phyloP scores from a whole-genome alignment of 78 protist species.

The Speleostelium caveatum region DNA sequence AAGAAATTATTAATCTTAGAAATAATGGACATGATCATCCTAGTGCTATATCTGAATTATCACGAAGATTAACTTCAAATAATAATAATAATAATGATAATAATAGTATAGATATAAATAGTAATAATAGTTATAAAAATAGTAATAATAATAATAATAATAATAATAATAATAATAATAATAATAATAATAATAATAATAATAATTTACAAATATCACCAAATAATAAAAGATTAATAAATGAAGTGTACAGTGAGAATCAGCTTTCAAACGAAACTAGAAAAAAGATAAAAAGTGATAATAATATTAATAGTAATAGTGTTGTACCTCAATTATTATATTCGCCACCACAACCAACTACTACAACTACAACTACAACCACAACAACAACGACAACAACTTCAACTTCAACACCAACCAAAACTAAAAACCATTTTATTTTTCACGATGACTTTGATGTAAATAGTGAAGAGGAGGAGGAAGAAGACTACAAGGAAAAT shows the following conservation, averaged over 20 bases:
- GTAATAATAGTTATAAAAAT: neutral
- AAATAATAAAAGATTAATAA: neutral
- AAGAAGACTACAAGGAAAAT: too few species aligned
- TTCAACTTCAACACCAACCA: neutral
- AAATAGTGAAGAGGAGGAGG: too few species aligned
- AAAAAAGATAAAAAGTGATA: too few species aligned
- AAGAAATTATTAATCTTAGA: constrained; percentile 25
- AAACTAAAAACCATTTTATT: too few species aligned
- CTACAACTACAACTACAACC: neutral
- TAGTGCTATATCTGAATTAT: constrained; percentile 8
- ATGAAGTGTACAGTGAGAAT: neutral
- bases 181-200: constrained; percentile 20
- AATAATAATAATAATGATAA: neutral
- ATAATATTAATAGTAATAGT: too few species aligned
- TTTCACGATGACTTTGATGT: neutral
- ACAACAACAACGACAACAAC: neutral
- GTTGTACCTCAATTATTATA: neutral
- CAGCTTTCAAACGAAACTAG: neutral
- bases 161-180: constrained; percentile 18
- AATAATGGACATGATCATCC: constrained; percentile 14
- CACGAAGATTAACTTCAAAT: neutral
- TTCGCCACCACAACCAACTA: neutral
- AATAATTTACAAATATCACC: neutral
- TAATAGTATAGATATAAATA: neutral
- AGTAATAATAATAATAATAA: constrained; percentile 16